Base-by-base conservation (phyloP, 2,329 filamentous ascomycete species). In the Xylaria multiplex region DNA sequence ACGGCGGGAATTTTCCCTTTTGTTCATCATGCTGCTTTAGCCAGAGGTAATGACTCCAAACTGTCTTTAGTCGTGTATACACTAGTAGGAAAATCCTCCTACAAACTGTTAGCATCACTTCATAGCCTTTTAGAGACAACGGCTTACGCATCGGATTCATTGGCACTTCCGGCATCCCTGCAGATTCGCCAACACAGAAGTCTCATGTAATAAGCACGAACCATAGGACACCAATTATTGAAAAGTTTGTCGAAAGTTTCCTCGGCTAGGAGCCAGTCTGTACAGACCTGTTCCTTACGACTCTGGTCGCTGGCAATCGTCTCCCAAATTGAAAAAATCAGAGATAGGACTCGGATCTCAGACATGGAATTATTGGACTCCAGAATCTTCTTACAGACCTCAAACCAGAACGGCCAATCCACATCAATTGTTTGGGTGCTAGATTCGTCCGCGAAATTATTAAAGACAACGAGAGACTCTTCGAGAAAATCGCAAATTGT, bases 181-280 rank as follows among this genome's bases (percentile, higher is more conserved):
- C 91, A 95, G 54, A 97, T 83, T 66, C 93, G 88, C 94, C 94
- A 97, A 79, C 93, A 97, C 24, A 97, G 79, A 56, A 97, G 81
- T 53, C 94, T 92, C 86, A 97, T 96, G 76, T 91, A 97, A 78
- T 97, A 97, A 14, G 93, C 91, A 67, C 94, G 88, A 24, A 97
- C 93, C 94, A 97, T 97, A 0, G 94, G 93, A 74, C 93, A 97
- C 93, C 94, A 97, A 74, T 97, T 93, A 75, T 91, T 95, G 80
- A 97, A 97, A 67, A 93, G 89, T 67, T 87, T 88, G 74, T 92
- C 88, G 76, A 97, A 97, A 2, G 91, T 86, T 30, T 89, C 84
- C 60, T 91, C 89, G 6, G 89, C 86, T 13, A 97, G 81, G 45
- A 97, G 80, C 83, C 96, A 94, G 24, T 89, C 87, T 32, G 91